Conservation (phyloP, 106 monocot species). For the Xerophyta viscosa region DNA sequence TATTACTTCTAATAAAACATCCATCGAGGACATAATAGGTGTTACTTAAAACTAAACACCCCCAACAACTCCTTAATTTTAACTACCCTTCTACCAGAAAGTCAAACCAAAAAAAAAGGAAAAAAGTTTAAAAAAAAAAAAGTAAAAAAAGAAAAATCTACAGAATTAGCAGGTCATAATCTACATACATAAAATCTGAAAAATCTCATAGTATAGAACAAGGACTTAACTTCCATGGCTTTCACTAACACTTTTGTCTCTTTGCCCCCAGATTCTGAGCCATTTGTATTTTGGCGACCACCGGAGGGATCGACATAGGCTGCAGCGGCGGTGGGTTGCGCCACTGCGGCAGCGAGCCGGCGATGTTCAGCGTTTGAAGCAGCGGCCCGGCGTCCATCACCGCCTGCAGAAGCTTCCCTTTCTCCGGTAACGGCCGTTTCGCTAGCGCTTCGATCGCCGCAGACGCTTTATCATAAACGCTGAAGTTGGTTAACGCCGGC, state of each 20-base stretch:
- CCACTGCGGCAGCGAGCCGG: conserved; percentile 29
- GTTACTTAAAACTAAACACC: too few species aligned
- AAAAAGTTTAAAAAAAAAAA: too few species aligned
- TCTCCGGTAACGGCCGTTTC: conserved; percentile 17
- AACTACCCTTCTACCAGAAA: too few species aligned
- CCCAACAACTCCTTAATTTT: too few species aligned
- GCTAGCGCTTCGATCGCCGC: conserved; percentile 2
- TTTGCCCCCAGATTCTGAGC: conserved; percentile 2
- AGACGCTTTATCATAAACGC: conserved; percentile 1
- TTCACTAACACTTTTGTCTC: conserved; percentile 4
- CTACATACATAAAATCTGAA: too few species aligned
- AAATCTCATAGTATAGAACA: neutral
- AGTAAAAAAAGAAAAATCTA: too few species aligned
- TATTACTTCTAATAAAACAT: too few species aligned
- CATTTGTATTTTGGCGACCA: neutral
- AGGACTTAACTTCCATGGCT: neutral
- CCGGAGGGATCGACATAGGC: conserved; percentile 10
- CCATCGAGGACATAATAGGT: too few species aligned
- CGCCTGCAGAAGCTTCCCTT: conserved; percentile 24
- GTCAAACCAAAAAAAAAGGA: too few species aligned
- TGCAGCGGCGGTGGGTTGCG: conserved; percentile 25
- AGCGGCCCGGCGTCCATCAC: conserved; percentile 35
- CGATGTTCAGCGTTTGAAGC: conserved; percentile 23
- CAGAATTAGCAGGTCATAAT: too few species aligned
- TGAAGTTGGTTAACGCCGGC: too few species aligned